These are phyloP conservation scores for Cyathus striatus DNA, from an alignment of 768 basidiomycete genomes.

Conservation along the genomic window DNA sequence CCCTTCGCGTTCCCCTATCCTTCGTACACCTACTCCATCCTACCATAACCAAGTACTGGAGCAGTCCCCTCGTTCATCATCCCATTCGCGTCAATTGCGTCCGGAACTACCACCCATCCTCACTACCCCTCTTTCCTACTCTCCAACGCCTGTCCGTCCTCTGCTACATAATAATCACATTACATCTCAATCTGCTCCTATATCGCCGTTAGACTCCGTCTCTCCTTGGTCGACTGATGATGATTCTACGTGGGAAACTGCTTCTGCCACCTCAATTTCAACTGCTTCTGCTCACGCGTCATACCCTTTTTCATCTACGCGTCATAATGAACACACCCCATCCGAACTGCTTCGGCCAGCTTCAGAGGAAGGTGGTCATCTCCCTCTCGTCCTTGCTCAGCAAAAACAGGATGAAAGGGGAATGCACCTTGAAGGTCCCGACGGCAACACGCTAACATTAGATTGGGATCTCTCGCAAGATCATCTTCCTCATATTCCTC, in stretches of 20 bases:
- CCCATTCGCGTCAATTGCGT: background rate
- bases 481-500: slow-evolving; percentile 79
- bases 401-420: slow-evolving; percentile 13
- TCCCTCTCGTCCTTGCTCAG: slow-evolving; percentile 8
- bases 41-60: slow-evolving; percentile 4
- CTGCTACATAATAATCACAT: slow-evolving; percentile 15
- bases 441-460: slow-evolving; percentile 24
- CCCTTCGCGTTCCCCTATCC: slow-evolving; percentile 39
- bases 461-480: slow-evolving; percentile 47
- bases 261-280: slow-evolving; percentile 60
- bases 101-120: slow-evolving; percentile 12
- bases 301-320: slow-evolving; percentile 1
- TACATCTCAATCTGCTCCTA: slow-evolving; percentile 16
- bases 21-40: slow-evolving; percentile 23
- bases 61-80: background rate
- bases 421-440: slow-evolving; percentile 12
- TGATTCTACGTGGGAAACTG: slow-evolving; percentile 73
- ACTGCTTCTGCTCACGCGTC: slow-evolving; percentile 41
- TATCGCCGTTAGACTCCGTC: slow-evolving; percentile 29
- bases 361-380: background rate
- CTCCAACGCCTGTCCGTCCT: slow-evolving; percentile 34
- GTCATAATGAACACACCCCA: slow-evolving; percentile 7
- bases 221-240: slow-evolving; percentile 77
- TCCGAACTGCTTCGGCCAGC: slow-evolving; percentile 10
- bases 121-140: slow-evolving; percentile 25